Conservation (phyloP, 495 filamentous ascomycete species). For the Neurospora sp. region DNA sequence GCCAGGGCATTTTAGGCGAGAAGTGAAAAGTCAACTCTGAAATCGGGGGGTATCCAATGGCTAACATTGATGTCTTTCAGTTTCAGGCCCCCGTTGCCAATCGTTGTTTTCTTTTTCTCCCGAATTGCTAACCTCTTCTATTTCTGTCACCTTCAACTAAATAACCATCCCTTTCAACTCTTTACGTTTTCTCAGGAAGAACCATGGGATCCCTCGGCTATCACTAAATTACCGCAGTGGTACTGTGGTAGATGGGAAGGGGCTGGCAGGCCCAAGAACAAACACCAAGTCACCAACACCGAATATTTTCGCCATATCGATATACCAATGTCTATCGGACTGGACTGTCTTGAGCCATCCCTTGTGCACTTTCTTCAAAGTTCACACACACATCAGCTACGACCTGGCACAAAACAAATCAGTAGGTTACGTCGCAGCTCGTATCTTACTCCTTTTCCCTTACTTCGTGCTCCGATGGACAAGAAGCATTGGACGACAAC, state of each 20-base stretch:
- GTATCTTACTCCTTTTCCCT: slow-evolving; percentile 5
- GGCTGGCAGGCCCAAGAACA: neutral
- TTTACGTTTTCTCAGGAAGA: neutral
- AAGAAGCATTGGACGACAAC: neutral
- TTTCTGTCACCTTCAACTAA: neutral
- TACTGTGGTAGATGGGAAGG: too few species aligned
- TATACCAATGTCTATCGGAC: neutral
- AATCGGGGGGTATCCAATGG: neutral
- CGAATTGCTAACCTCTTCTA: neutral
- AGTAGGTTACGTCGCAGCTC: slow-evolving; percentile 17
- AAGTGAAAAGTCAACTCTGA: neutral
- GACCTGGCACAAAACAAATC: neutral
- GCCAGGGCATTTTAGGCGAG: neutral
- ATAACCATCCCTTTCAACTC: neutral
- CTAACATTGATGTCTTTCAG: neutral
- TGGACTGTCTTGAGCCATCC: neutral
- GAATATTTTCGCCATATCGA: neutral
- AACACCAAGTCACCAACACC: neutral
- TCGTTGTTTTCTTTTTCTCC: neutral
- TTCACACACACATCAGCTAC: neutral
- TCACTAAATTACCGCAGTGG: neutral
- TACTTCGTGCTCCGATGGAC: neutral
- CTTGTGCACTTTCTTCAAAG: neutral
- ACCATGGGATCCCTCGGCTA: neutral
- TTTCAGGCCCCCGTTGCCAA: neutral